Conservation (phyloP, 495 filamentous ascomycete species). For the Thozetella sp. region DNA sequence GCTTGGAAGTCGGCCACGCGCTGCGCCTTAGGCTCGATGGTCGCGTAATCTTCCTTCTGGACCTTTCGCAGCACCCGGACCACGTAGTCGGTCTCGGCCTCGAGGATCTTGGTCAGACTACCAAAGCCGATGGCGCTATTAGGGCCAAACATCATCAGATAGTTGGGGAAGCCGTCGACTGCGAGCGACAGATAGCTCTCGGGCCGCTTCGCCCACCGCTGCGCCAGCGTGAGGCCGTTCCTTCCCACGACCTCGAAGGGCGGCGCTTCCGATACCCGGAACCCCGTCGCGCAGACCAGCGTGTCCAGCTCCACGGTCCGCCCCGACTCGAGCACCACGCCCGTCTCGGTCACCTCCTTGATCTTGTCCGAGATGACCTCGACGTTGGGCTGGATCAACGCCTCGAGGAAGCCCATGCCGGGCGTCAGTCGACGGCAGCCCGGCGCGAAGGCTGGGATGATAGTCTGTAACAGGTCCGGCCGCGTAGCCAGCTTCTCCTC, state of each 20-base stretch:
- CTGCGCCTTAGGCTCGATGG: slow-evolving; percentile 50
- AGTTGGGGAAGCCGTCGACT: slow-evolving; percentile 68
- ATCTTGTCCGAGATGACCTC: slow-evolving; percentile 59
- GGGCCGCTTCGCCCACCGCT: slow-evolving; percentile 51
- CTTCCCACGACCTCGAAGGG: slow-evolving; percentile 61
- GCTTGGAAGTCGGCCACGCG: slow-evolving; percentile 63
- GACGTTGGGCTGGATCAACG: slow-evolving; percentile 64
- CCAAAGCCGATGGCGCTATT: slow-evolving; percentile 60
- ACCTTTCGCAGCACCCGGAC: slow-evolving; percentile 66
- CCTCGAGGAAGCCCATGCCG: slow-evolving; percentile 71
- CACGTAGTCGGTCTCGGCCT: slow-evolving; percentile 63
- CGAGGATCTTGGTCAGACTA: slow-evolving; percentile 54
- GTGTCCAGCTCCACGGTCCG: slow-evolving; percentile 46
- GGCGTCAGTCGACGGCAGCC: slow-evolving; percentile 75
- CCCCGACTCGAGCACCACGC: slow-evolving; percentile 49
- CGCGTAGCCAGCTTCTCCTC: slow-evolving; percentile 24
- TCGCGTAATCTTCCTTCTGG: slow-evolving; percentile 66
- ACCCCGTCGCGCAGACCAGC: slow-evolving; percentile 71
- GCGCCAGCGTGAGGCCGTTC: slow-evolving; percentile 44
- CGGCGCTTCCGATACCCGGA: slow-evolving; percentile 57
- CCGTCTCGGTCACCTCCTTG: slow-evolving; percentile 47
- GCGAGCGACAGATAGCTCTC: slow-evolving; percentile 66
- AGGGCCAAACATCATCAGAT: slow-evolving; percentile 62
- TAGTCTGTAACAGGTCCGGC: slow-evolving; percentile 32
- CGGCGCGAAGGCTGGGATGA: slow-evolving; percentile 63